Percentiles rank a stretch among this genome's conserved stretches.
These are phyloP conservation scores for Hydrangea macrophylla DNA, from an alignment of 148 eudicot genomes.

Conservation along the genomic window DNA sequence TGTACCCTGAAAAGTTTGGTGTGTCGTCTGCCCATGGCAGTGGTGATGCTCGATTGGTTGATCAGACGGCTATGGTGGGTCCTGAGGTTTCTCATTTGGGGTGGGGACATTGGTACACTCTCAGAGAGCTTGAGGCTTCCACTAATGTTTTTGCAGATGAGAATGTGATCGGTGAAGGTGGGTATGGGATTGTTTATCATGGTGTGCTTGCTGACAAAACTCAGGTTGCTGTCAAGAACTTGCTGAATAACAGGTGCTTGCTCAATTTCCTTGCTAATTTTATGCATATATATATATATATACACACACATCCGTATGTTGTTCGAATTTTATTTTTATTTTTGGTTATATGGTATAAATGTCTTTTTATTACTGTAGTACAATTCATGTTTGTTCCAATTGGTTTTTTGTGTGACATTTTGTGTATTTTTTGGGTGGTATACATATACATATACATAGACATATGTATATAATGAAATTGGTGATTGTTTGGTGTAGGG, in stretches of 20 bases:
- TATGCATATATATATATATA: too few species aligned
- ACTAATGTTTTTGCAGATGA: conserved; percentile 53
- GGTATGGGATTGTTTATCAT: conserved; percentile 72
- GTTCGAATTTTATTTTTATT: too few species aligned
- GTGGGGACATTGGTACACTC: conserved; percentile 82
- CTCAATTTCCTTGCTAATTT: conserved; percentile 1
- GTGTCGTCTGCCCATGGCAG: conserved; percentile 13
- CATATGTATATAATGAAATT: background rate
- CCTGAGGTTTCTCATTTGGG: conserved; percentile 80
- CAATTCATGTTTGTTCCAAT: background rate
- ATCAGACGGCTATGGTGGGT: conserved; percentile 18
- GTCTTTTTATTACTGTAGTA: background rate
- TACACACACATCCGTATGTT: too few species aligned
- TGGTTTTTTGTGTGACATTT: background rate
- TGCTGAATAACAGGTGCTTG: conserved; percentile 61
- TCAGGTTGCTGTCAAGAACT: conserved; percentile 65
- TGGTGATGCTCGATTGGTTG: conserved; percentile 16
- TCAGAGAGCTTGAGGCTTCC: conserved; percentile 66
- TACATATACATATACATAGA: too few species aligned
- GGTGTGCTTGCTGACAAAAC: conserved; percentile 51
- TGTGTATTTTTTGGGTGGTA: background rate
- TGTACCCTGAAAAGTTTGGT: conserved; percentile 11
- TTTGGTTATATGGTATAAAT: too few species aligned
- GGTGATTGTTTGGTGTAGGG: conserved; percentile 26
- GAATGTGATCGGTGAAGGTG: conserved; percentile 80